Base-by-base conservation (phyloP, 176 grass and related monocot genomes). In the Otatea glauca region DNA sequence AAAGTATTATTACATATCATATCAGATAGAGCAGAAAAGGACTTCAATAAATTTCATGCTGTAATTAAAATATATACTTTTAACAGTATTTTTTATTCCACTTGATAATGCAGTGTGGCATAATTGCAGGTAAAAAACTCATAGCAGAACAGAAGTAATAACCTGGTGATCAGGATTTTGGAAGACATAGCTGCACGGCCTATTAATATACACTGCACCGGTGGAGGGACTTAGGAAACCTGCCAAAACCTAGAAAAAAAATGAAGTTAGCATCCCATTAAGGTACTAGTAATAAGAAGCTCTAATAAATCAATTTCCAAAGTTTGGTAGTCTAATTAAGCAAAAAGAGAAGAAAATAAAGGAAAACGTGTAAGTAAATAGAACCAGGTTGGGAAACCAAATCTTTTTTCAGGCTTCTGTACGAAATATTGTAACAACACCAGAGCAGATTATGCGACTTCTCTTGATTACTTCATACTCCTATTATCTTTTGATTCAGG, bases 161-260 rank as follows among this genome's bases (percentile, higher is more conserved):
- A 97, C 95, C 95, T 94, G 95, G 79, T 94, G 92, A 80, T 97
- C 92, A 42, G 95, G 95, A 90, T 97, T 97, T 76, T 97, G 95
- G 86, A 97, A 97, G 72, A 97, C 95, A 86, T 94, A 93, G 85
- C 95, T 97, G 82, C 85, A 91, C 41, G 92, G 92, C 38, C 80
- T 86, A 67, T 90, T 88, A 81, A 93, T 64, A 70, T 76, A 70
- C 63, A 97, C 85, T 25, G 79, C 87, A 74, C 95, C 95, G 3
- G 85, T 64, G 4, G 85, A 84, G 5, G 89, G 91, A 78, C 88
- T 90, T 65, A 88, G 74, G 67, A 97, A 84, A 70, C 95, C 95
- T 65, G 92, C 95, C 88, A 97, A 88, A 81, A 93, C 92, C 92
- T 97, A 76, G 12, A 27, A 55, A 70, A 80, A 81, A 81, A 20